Evolutionary conservation across 441 rosid genomes (phyloP).

Genomic region (Eugenia klotzschiana): DNA sequence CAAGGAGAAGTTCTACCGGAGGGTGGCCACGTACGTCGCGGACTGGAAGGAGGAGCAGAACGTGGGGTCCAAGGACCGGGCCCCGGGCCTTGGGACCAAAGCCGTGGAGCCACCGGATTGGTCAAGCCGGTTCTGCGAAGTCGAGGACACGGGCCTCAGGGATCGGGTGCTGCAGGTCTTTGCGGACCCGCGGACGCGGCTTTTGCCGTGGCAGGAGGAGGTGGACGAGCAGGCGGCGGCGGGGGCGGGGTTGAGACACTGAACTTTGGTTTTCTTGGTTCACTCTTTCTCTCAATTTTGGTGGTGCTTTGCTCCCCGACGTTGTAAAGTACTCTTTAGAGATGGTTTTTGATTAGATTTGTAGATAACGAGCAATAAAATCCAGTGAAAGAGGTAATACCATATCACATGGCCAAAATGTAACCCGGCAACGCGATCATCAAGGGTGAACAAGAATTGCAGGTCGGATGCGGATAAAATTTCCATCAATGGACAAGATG

Average conservation of each 20-base stretch:
- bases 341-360: not conserved
- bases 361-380: not conserved
- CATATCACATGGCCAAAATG: not conserved
- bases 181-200: slow-evolving; percentile 13
- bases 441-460: not conserved
- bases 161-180: slow-evolving; percentile 30
- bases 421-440: not conserved
- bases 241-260: not conserved
- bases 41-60: slow-evolving; percentile 73
- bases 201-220: slow-evolving; percentile 46
- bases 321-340: not conserved
- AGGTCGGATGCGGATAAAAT: not conserved
- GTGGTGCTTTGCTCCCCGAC: not conserved
- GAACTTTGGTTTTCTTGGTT: not conserved
- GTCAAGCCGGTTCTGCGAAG: slow-evolving; percentile 59
- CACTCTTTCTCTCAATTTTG: not conserved
- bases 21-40: slow-evolving; percentile 40
- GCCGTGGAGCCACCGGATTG: slow-evolving; percentile 72
- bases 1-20: slow-evolving; percentile 61
- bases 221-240: not conserved
- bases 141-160: slow-evolving; percentile 52
- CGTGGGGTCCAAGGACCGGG: slow-evolving; percentile 72
- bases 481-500: not conserved
- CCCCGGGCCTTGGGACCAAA: slow-evolving; percentile 65
- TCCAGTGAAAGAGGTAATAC: not conserved